Conservation (phyloP, 2,329 filamentous ascomycete genomes). For the Atkinsonella hypoxylon region DNA sequence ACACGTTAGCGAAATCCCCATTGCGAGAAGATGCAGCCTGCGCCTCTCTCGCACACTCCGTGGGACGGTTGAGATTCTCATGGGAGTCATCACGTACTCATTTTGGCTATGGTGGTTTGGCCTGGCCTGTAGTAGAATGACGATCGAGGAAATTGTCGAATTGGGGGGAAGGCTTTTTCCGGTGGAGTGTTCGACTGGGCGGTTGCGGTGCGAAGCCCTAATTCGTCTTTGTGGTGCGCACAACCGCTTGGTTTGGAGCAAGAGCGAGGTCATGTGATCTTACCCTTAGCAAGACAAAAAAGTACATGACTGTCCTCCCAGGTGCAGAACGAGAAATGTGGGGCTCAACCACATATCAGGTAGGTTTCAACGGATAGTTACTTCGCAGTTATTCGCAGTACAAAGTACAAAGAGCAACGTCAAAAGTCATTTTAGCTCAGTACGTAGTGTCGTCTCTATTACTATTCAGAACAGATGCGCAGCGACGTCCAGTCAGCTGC, state of each 20-base stretch:
- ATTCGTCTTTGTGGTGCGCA: conserved; percentile 15
- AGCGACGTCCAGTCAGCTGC: no score
- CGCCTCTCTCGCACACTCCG: neutral
- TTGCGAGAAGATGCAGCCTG: neutral
- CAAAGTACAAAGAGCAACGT: neutral
- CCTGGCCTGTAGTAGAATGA: conserved; percentile 27
- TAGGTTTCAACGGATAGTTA: no score
- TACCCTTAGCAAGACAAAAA: conserved; percentile 9
- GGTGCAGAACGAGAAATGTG: neutral
- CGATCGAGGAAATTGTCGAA: conserved; percentile 23
- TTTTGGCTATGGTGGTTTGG: conserved; percentile 38
- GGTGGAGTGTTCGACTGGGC: conserved; percentile 21
- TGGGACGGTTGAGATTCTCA: conserved; percentile 3
- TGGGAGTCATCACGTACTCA: conserved; percentile 36
- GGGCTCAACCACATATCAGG: no score
- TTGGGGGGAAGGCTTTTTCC: conserved; percentile 21
- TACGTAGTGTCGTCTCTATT: no score
- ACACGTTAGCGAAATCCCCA: conserved; percentile 13
- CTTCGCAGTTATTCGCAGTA: neutral
- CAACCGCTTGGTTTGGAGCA: conserved; percentile 11
- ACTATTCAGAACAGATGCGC: no score
- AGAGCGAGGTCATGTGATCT: conserved; percentile 20
- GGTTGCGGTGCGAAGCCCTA: conserved; percentile 20
- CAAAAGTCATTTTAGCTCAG: neutral
- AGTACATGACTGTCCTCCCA: no score